Evolutionary conservation across 2,329 filamentous ascomycete species (phyloP), one percentile per base, ranked within the genome.

Genomic region (Xylariaceae sp.): DNA sequence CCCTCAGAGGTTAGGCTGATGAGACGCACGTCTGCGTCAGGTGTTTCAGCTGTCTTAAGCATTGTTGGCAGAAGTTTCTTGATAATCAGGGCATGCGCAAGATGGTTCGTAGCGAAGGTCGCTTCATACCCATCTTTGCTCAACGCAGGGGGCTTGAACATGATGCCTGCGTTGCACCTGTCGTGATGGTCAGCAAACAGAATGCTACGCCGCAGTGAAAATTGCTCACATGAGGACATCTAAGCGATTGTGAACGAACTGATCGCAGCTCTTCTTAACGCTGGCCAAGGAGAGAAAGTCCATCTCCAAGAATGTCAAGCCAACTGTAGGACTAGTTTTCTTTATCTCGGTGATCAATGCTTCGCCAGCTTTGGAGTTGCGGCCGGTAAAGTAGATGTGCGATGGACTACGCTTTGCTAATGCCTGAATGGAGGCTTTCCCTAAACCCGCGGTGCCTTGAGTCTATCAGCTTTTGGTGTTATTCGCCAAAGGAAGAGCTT

Each of bases 321-420:
- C 54, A 1, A 63, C 62, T 2, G 50, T 43, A 2, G 55, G 48
- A 1, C 24, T 40, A 4, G 70, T 61, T 18, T 65, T 51, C 26
- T 67, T 62, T 21, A 72, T 66, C 10, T 71, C 63, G 6, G 72
- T 4, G 65, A 72, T 67, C 18, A 80, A 74, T 10, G 72, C 72
- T 16, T 73, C 69, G 13, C 69, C 73, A 7, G 75, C 76, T 59
- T 77, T 73, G 42, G 64, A 69, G 27, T 72, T 78, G 27, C 80
- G 76, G 1, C 78, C 79, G n/a, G 73, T 77, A 48, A 84, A 73
- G 67, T 79, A 82, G 50, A 85, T 79, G 44, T 79, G 75, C 2
- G 71, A 67, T 13, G 81, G 80, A n/a, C 70, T 42, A 57, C 77
- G 75, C 45, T 70, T 69, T 10, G 74, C 71, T 6, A 79, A 67